Base-by-base conservation (phyloP, 306 rosid genomes). In the Vicia sativa region DNA sequence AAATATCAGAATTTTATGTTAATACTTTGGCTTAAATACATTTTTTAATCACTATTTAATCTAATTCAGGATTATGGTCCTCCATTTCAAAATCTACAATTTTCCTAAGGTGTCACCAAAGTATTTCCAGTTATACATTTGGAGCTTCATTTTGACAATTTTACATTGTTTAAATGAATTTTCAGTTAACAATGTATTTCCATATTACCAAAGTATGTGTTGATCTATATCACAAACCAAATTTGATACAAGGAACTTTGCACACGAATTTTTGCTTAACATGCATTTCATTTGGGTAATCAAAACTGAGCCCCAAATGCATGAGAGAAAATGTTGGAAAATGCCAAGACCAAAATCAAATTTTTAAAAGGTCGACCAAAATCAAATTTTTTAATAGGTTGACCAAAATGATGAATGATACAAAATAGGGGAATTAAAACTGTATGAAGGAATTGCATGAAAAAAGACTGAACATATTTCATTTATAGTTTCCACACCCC, bases 1-100 rank as follows among this genome's bases (percentile, higher is more conserved):
- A 67, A 79, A 67, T 29, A 65, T 52, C 74, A 79, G 78, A 78
- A 78, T 19, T 11, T 1, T 16, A 49, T 25, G 73, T 19, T 48
- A 45, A 52, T 23, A 52, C 11, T 52, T 52, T 21, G 34, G 31
- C 11, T 52, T 52, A 11, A 52, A 52, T 52, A 21, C 58, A 52
- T 0, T 10, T 52, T 19, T 45, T 45, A 34, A 19, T 52, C 14
- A 52, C 7, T 18, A 4, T 3, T 50, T 18, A 50, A 19, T 52
- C 12, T 49, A 8, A 16, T 49, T 18, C 13, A 21, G 25, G 58
- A 21, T 21, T 50, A 50, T 19, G n/a, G 28, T 19, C 26, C n/a
- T 11, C 23, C 5, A 2, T 48, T 16, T 48, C 54, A 48, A 48
- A 45, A 18, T 39, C 21, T 4, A 16, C 11, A 48, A 15, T 48